A percentile compares a stretch with the other conserved stretches of the same genome.
phyloP scores from a whole-genome alignment of 2,329 filamentous ascomycete species.

The Penicillium palitans region DNA sequence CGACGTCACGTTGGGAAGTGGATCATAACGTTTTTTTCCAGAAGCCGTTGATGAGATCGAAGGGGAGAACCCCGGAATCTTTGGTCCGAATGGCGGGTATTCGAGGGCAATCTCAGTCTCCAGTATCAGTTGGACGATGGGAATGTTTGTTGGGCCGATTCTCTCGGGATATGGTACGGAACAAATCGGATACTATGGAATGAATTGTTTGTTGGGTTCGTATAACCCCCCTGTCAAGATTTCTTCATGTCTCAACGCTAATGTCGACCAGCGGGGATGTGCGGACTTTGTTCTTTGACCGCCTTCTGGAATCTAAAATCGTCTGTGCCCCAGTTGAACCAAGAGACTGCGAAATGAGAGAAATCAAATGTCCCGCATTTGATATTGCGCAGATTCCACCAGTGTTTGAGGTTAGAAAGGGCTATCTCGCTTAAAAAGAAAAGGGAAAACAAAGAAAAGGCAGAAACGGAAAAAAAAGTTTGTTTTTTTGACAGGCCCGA shows the following conservation, averaged over 20 bases:
- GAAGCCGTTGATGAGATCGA: conserved; percentile 27
- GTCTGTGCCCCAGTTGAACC: not conserved
- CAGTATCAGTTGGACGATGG: conserved; percentile 27
- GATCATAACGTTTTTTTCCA: not conserved
- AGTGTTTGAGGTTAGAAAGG: too few relatives aligned
- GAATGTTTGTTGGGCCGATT: conserved; percentile 27
- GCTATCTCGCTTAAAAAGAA: not conserved
- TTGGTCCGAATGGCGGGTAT: conserved; percentile 30
- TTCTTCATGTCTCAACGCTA: conserved; percentile 2
- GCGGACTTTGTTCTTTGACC: conserved; percentile 15
- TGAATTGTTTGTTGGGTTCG: conserved; percentile 25
- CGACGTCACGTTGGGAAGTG: not conserved
- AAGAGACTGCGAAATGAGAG: too few relatives aligned
- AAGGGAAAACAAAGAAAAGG: not conserved
- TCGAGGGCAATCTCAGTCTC: conserved; percentile 27
- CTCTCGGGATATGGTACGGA: conserved; percentile 23
- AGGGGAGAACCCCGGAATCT: conserved; percentile 23
- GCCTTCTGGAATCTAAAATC: conserved; percentile 13
- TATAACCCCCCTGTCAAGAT: conserved; percentile 2
- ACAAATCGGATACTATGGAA: conserved; percentile 24
- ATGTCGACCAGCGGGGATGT: conserved; percentile 16
- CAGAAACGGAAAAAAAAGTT: not conserved
- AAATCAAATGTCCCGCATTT: too few relatives aligned
- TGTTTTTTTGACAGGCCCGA: not conserved
- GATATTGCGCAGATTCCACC: too few relatives aligned